Percentiles rank a stretch among this genome's conserved stretches.
These are phyloP conservation scores for Stentor coeruleus DNA, from an alignment of 73 alveolate genomes.

Conservation along the genomic window DNA sequence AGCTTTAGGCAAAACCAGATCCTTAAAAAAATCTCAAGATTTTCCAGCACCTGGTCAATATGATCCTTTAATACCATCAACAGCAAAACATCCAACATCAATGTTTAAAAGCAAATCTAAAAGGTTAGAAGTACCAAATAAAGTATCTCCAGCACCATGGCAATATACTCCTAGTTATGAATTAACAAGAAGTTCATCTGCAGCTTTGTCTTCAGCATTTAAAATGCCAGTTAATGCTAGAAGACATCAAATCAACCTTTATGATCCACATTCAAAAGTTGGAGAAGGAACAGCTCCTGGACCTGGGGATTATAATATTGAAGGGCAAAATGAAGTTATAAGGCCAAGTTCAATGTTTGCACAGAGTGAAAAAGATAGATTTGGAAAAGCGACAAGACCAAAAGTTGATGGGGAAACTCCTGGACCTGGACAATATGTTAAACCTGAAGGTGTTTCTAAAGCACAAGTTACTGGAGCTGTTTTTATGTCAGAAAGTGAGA, in stretches of 20 bases:
- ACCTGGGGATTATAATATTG: conserved; percentile 25
- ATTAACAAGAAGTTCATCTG: background rate
- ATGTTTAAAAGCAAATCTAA: conserved; percentile 7
- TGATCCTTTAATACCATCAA: background rate
- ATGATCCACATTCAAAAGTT: conserved; percentile 24
- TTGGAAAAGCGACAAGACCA: conserved; percentile 15
- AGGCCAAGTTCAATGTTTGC: conserved; percentile 20
- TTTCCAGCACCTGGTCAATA: conserved; percentile 33
- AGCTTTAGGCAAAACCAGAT: background rate
- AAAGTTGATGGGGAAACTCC: conserved; percentile 34
- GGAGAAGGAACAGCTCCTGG: conserved; percentile 16
- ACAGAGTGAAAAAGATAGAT: conserved; percentile 18
- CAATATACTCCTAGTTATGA: background rate
- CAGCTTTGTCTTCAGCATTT: conserved; percentile 13
- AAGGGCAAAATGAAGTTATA: conserved; percentile 20
- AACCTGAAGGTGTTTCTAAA: conserved; percentile 27
- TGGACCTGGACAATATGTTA: conserved; percentile 53
- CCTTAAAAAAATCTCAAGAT: background rate
- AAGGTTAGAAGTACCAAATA: conserved; percentile 10
- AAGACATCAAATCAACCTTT: background rate
- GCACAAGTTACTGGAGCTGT: conserved; percentile 28
- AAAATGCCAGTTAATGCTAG: conserved; percentile 21
- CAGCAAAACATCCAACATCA: conserved; percentile 1
- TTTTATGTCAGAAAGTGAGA: conserved; percentile 25
- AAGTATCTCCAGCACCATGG: conserved; percentile 21